Conservation (phyloP, 2,329 filamentous ascomycete species). For the Talaromyces sp. region DNA sequence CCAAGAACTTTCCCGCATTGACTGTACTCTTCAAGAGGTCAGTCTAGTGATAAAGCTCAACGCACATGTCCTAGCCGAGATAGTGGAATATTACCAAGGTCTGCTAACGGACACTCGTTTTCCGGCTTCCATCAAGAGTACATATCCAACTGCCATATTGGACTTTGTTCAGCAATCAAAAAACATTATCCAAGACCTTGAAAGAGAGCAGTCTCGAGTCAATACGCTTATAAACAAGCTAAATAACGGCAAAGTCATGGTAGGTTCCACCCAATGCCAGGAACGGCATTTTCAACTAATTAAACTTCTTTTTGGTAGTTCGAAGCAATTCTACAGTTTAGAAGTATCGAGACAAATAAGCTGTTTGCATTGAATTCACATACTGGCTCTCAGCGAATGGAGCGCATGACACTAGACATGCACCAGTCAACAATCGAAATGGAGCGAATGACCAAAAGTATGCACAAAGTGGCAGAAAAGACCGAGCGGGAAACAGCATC, state of each 20-base stretch:
- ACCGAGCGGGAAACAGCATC: slow-evolving; percentile 3
- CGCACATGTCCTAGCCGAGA: not conserved
- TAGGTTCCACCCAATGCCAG: too few relatives aligned
- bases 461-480: slow-evolving; percentile 4
- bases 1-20: slow-evolving; percentile 1
- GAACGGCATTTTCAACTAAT: too few relatives aligned
- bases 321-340: slow-evolving; percentile 2
- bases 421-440: slow-evolving; percentile 2
- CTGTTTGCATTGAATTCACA: slow-evolving; percentile 3
- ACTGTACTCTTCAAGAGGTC: slow-evolving; percentile 1
- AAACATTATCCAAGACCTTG: too few relatives aligned
- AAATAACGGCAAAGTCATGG: too few relatives aligned
- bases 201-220: too few relatives aligned
- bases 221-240: too few relatives aligned
- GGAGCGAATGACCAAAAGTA: slow-evolving; percentile 1
- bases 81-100: not conserved
- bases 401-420: slow-evolving; percentile 5
- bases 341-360: slow-evolving; percentile 2
- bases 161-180: too few relatives aligned
- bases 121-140: too few relatives aligned
- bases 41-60: slow-evolving; percentile 2
- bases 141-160: too few relatives aligned
- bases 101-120: too few relatives aligned
- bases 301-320: not conserved
- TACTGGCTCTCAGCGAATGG: slow-evolving; percentile 1